Percentiles rank a stretch among this genome's conserved stretches.
These are phyloP conservation scores for Trametes coccinea DNA, from an alignment of 768 basidiomycete species.

Conservation along the genomic window DNA sequence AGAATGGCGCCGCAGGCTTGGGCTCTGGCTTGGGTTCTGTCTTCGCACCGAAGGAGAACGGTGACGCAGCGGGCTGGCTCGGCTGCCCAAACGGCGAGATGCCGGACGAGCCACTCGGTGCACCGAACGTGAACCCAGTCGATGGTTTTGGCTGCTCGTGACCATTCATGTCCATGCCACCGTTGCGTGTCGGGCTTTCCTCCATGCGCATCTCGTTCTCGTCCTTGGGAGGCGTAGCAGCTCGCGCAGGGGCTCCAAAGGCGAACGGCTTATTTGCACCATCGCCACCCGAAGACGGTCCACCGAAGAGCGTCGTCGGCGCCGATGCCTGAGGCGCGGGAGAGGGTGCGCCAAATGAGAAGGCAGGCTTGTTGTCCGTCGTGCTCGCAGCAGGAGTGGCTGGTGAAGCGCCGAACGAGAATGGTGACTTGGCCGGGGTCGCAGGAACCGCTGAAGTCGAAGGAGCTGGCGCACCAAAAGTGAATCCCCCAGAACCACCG, in stretches of 20 bases:
- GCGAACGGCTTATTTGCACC: constrained; percentile 50
- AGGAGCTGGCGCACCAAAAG: constrained; percentile 42
- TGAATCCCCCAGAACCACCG: constrained; percentile 39
- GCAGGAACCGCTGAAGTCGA: constrained; percentile 29
- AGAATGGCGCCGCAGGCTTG: constrained; percentile 37
- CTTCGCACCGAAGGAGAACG: constrained; percentile 35
- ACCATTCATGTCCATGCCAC: constrained; percentile 45
- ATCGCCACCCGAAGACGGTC: constrained; percentile 35
- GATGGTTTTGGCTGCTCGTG: constrained; percentile 20
- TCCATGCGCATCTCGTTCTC: constrained; percentile 79
- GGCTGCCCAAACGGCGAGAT: constrained; percentile 41
- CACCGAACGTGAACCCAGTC: constrained; percentile 44
- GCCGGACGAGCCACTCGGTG: constrained; percentile 32
- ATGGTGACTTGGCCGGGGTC: constrained; percentile 35
- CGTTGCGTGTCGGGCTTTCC: constrained; percentile 69
- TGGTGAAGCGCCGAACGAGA: constrained; percentile 37
- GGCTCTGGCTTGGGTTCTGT: constrained; percentile 46
- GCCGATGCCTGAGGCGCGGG: constrained; percentile 33
- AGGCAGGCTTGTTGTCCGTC: constrained; percentile 36
- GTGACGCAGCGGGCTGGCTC: constrained; percentile 16
- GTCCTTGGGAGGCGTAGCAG: constrained; percentile 65
- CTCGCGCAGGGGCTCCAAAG: constrained; percentile 52
- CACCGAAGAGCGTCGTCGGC: constrained; percentile 49
- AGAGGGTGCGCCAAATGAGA: constrained; percentile 42
- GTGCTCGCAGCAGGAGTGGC: constrained; percentile 28